These are phyloP conservation scores for Solanum gandarillasii DNA, from an alignment of 257 asterid genomes.

Conservation along the genomic window DNA sequence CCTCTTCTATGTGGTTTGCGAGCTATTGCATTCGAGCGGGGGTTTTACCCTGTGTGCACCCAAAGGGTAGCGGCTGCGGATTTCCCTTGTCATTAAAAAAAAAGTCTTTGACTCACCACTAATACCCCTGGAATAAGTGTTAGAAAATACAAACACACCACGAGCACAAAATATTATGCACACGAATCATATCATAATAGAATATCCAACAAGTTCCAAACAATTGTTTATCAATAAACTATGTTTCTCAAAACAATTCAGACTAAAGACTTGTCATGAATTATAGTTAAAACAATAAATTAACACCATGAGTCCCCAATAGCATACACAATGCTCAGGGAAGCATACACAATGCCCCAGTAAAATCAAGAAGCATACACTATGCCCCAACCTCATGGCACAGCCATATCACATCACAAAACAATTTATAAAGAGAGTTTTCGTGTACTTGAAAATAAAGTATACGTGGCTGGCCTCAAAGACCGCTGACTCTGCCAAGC, in stretches of 20 bases:
- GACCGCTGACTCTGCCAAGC: not conserved
- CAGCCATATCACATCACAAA: not conserved
- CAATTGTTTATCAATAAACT: not conserved
- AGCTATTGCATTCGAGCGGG: no score
- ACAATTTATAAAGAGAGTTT: not conserved
- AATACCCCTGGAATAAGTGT: not conserved
- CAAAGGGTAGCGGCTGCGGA: no score
- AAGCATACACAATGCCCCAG: not conserved
- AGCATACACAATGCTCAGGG: not conserved
- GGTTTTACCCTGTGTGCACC: no score
- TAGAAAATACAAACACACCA: not conserved
- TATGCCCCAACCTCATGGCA: not conserved
- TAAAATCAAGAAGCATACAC: not conserved
- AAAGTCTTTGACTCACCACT: not conserved
- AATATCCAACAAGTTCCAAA: not conserved
- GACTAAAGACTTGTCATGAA: not conserved
- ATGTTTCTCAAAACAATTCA: not conserved
- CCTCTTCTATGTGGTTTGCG: no score
- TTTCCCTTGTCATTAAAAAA: no score
- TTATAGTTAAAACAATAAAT: not conserved
- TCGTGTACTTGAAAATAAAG: not conserved
- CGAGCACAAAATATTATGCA: not conserved
- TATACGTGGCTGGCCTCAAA: not conserved
- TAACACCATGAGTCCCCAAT: not conserved
- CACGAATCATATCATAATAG: not conserved